These are phyloP conservation scores for Didymella pomorum DNA, from an alignment of 2,329 filamentous ascomycete species.

Conservation along the genomic window DNA sequence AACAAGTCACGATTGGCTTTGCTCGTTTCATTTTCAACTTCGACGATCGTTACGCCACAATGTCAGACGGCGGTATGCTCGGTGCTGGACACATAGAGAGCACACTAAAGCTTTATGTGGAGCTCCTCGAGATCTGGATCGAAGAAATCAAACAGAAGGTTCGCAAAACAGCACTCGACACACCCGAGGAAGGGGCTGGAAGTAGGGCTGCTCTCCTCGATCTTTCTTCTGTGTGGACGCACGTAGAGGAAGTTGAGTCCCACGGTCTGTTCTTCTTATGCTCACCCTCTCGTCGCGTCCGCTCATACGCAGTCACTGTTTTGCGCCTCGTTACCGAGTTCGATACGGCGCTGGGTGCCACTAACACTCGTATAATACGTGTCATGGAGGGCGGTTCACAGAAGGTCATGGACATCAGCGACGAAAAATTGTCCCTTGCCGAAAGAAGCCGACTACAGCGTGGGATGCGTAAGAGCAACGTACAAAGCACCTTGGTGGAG, in stretches of 20 bases:
- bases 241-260: constrained; percentile 96
- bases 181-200: constrained; percentile 69
- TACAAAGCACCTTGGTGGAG: constrained; percentile 86
- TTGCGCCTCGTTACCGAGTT: constrained; percentile 92
- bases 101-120: constrained; percentile 89
- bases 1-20: constrained; percentile 96
- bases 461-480: constrained; percentile 83
- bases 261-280: constrained; percentile 97
- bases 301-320: constrained; percentile 90
- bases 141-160: constrained; percentile 92
- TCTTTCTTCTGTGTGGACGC: constrained; percentile 84
- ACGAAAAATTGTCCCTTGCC: constrained; percentile 88
- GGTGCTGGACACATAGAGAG: constrained; percentile 94
- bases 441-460: constrained; percentile 92
- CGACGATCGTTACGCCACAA: constrained; percentile 95
- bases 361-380: constrained; percentile 82
- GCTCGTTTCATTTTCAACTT: constrained; percentile 98
- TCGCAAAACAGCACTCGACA: constrained; percentile 72
- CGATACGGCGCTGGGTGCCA: constrained; percentile 84
- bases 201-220: constrained; percentile 81
- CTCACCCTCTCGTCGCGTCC: constrained; percentile 89
- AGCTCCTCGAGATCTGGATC: constrained; percentile 95
- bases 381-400: constrained; percentile 91
- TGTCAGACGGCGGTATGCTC: constrained; percentile 97
- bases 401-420: constrained; percentile 88